A percentile compares a stretch with the other conserved stretches of the same genome.
Conservation (phyloP, 257 asterid species). For the Eucommia ulmoides region DNA sequence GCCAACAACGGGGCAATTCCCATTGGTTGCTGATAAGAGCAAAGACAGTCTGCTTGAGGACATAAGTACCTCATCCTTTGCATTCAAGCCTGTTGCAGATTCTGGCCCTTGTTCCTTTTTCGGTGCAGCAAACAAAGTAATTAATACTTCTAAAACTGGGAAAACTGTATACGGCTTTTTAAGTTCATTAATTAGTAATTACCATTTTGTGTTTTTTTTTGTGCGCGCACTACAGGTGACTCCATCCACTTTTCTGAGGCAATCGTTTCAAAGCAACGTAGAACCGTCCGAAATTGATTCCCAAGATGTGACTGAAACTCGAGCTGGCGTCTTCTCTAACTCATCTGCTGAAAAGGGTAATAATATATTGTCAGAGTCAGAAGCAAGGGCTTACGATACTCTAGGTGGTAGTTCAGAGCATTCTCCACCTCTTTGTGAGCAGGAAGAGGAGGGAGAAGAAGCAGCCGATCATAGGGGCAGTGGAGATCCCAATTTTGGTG, state of each 20-base stretch:
- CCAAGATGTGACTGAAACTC: constrained; percentile 6
- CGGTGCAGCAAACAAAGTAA: constrained; percentile 37
- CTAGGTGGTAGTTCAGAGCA: constrained; percentile 24
- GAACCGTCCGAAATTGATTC: constrained; percentile 17
- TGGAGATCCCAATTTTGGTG: constrained; percentile 38
- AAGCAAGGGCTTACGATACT: constrained; percentile 18
- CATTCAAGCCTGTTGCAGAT: constrained; percentile 42
- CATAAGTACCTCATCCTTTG: constrained; percentile 44
- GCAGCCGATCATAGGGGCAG: constrained; percentile 34
- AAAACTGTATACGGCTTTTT: neutral
- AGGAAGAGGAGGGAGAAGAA: constrained; percentile 23
- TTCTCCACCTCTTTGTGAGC: constrained; percentile 58
- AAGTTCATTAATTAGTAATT: too few relatives aligned
- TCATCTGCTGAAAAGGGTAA: constrained; percentile 19
- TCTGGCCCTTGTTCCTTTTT: constrained; percentile 34
- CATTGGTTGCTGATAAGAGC: constrained; percentile 25
- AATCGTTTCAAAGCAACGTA: neutral
- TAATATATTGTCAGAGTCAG: constrained; percentile 13
- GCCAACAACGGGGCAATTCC: constrained; percentile 75
- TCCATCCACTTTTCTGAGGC: neutral
- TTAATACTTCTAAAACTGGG: neutral
- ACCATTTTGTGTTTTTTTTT: neutral
- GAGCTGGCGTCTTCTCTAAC: constrained; percentile 22
- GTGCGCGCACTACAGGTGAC: neutral
- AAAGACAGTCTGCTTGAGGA: constrained; percentile 17